phyloP scores from a whole-genome alignment of 192 early-diverging fungal species.

The Entomortierella chlamydospora region DNA sequence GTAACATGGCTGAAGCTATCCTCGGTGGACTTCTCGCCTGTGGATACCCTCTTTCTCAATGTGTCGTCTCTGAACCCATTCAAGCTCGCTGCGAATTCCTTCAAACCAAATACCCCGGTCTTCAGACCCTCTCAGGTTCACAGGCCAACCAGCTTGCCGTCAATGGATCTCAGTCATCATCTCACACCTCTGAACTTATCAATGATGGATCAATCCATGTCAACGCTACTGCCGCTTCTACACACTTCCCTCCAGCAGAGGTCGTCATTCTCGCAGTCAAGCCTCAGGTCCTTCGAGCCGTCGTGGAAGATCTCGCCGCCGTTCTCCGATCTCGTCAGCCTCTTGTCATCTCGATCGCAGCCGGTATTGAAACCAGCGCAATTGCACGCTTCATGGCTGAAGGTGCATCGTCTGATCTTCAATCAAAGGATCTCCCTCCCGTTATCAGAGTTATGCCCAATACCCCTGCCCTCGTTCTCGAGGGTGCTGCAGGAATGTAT shows the following conservation, averaged over 20 bases:
- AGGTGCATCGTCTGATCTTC: neutral
- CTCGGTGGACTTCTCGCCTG: constrained; percentile 88
- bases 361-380: constrained; percentile 85
- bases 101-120: constrained; percentile 68
- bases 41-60: constrained; percentile 76
- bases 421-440: constrained; percentile 20
- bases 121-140: constrained; percentile 55
- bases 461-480: constrained; percentile 88
- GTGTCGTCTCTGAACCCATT: constrained; percentile 86
- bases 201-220: constrained; percentile 56
- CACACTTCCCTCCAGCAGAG: constrained; percentile 59
- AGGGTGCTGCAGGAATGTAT: constrained; percentile 91
- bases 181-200: constrained; percentile 67
- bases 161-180: constrained; percentile 50
- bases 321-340: constrained; percentile 67
- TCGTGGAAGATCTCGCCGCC: constrained; percentile 70
- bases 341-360: constrained; percentile 89
- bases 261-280: constrained; percentile 92
- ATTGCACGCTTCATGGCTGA: constrained; percentile 78
- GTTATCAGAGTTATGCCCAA: constrained; percentile 98
- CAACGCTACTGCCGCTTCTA: constrained; percentile 35
- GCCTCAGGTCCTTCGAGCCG: constrained; percentile 86
- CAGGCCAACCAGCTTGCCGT: constrained; percentile 38
- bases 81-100: constrained; percentile 73
- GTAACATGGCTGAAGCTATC: constrained; percentile 97